phyloP scores from a whole-genome alignment of 2,329 filamentous ascomycete genomes.

The Fusarium keratoplasticum region DNA sequence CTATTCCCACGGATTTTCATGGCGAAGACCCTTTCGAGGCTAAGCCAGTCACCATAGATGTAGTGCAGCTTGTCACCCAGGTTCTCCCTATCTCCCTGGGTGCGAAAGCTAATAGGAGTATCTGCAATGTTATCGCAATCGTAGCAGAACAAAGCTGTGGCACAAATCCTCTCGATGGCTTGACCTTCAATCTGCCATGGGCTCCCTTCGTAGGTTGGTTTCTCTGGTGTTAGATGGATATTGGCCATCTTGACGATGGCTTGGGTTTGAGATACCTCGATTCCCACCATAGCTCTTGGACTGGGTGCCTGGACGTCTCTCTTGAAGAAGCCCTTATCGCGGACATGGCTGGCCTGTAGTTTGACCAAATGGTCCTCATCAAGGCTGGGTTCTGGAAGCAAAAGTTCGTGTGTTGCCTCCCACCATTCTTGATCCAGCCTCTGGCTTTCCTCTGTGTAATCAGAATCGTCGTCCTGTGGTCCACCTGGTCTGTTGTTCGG shows the following conservation, averaged over 20 bases:
- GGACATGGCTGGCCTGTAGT: neutral
- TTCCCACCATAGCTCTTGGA: neutral
- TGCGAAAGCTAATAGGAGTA: neutral
- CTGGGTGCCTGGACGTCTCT: neutral
- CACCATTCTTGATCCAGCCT: neutral
- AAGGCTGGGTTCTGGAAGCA: neutral
- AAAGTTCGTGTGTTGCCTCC: neutral
- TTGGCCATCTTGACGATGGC: slow-evolving; percentile 15
- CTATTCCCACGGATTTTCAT: neutral
- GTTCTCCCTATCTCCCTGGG: neutral
- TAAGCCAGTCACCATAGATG: neutral
- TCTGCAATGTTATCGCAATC: slow-evolving; percentile 16
- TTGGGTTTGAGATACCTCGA: neutral
- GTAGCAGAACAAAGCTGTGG: slow-evolving; percentile 15
- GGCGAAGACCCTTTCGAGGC: neutral
- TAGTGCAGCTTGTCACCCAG: neutral
- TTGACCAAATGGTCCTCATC: neutral
- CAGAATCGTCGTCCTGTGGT: neutral
- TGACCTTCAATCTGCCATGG: slow-evolving; percentile 20
- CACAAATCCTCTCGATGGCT: slow-evolving; percentile 10
- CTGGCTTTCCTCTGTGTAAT: neutral
- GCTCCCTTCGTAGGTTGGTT: neutral
- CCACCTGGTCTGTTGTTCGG: neutral
- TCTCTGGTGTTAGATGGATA: slow-evolving; percentile 7
- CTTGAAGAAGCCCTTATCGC: neutral